These are phyloP conservation scores for Metschnikowia arizonensis DNA, from an alignment of 805 yeast genomes.

Conservation along the genomic window DNA sequence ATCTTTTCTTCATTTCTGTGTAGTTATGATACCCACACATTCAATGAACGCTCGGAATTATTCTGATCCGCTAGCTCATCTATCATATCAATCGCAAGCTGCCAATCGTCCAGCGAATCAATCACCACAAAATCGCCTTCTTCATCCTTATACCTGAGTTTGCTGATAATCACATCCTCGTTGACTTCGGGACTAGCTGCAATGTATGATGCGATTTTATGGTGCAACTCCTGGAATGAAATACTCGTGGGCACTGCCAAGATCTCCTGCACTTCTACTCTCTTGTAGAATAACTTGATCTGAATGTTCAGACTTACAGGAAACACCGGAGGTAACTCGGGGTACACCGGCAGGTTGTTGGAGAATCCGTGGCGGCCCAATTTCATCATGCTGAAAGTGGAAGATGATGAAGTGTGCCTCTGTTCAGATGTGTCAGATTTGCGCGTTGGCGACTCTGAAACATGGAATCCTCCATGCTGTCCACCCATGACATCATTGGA, in stretches of 20 bases:
- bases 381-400: slow-evolving; percentile 42
- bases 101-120: slow-evolving; percentile 85
- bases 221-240: slow-evolving; percentile 51
- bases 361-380: slow-evolving; percentile 23
- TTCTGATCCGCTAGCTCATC: slow-evolving; percentile 28
- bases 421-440: slow-evolving; percentile 28
- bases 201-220: slow-evolving; percentile 53
- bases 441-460: slow-evolving; percentile 4
- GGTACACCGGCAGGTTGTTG: slow-evolving; percentile 15
- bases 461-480: not conserved
- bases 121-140: slow-evolving; percentile 91
- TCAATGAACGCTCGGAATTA: slow-evolving; percentile 24
- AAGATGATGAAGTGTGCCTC: slow-evolving; percentile 41
- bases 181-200: slow-evolving; percentile 50
- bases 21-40: slow-evolving; percentile 39
- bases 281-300: slow-evolving; percentile 33
- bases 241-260: slow-evolving; percentile 27
- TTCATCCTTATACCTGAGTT: slow-evolving; percentile 84
- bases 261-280: slow-evolving; percentile 25
- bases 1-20: not conserved
- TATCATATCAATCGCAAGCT: slow-evolving; percentile 67
- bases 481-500: slow-evolving; percentile 21
- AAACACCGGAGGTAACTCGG: slow-evolving; percentile 9
- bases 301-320: slow-evolving; percentile 13
- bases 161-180: slow-evolving; percentile 47